These are phyloP conservation scores for Suillus placidus DNA, from an alignment of 768 basidiomycete species.

Conservation along the genomic window DNA sequence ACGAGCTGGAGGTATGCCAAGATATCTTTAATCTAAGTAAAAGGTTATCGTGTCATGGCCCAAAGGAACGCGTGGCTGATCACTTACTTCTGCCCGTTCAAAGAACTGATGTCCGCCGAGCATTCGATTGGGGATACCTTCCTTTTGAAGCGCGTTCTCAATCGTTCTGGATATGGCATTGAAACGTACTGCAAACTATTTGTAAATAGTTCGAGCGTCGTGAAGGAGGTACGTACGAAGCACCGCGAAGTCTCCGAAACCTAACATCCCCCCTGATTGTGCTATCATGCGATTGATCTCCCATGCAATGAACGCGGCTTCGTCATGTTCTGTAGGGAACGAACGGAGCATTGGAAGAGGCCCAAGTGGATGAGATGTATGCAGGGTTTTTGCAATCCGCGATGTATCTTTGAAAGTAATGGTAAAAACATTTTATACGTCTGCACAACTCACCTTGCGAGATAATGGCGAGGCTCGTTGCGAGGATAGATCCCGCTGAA, in stretches of 20 bases:
- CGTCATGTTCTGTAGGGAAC: constrained; percentile 58
- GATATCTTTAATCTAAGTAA: constrained; percentile 70
- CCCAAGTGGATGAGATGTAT: constrained; percentile 67
- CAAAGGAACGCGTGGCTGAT: background rate
- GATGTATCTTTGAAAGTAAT: constrained; percentile 55
- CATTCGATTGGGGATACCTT: constrained; percentile 76
- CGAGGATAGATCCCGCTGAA: constrained; percentile 76
- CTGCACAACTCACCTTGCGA: constrained; percentile 60
- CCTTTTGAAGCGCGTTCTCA: constrained; percentile 75
- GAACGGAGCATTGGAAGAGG: constrained; percentile 57
- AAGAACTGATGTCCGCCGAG: constrained; percentile 87
- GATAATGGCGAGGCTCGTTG: constrained; percentile 74
- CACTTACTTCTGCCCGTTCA: constrained; percentile 71
- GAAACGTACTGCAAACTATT: constrained; percentile 62
- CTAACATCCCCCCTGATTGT: constrained; percentile 67
- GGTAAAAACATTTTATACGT: background rate
- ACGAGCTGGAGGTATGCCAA: constrained; percentile 81
- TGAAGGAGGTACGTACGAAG: constrained; percentile 53
- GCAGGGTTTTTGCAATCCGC: constrained; percentile 74
- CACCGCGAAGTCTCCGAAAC: constrained; percentile 80
- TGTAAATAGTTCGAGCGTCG: constrained; percentile 6
- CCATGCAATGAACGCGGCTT: constrained; percentile 70
- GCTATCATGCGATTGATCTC: constrained; percentile 80
- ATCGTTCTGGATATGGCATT: constrained; percentile 78
- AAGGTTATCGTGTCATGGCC: background rate